Evolutionary conservation across 2,329 filamentous ascomycete species (phyloP).

Genomic region (Fusarium nematophilum): DNA sequence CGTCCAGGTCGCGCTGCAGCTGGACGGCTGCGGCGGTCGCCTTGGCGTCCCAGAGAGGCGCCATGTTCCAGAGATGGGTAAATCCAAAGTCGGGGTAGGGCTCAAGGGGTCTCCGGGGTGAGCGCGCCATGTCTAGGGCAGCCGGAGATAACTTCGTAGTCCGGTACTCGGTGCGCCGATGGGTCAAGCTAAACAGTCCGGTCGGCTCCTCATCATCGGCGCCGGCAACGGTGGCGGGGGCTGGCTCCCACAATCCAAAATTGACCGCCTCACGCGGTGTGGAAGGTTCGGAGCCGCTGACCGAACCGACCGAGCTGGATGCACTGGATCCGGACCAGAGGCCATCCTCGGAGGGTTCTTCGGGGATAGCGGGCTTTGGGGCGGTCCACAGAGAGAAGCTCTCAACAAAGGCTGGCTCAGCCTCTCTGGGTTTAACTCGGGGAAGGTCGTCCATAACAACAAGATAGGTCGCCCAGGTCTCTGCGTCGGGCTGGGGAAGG

Average conservation of each 20-base stretch:
- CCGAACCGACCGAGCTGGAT: constrained; percentile 16
- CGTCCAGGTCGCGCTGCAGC: constrained; percentile 36
- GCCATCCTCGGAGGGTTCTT: constrained; percentile 24
- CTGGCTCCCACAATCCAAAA: constrained; percentile 40
- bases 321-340: constrained; percentile 38
- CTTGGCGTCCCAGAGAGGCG: constrained; percentile 40
- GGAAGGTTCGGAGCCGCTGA: constrained; percentile 22
- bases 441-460: constrained; percentile 33
- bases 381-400: constrained; percentile 41
- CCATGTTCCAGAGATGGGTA: constrained; percentile 42
- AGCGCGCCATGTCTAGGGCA: constrained; percentile 36
- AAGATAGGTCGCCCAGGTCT: constrained; percentile 42
- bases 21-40: constrained; percentile 31
- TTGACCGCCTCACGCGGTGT: constrained; percentile 26
- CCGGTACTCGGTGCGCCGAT: constrained; percentile 40
- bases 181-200: constrained; percentile 42
- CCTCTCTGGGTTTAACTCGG: constrained; percentile 42
- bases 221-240: constrained; percentile 11
- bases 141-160: constrained; percentile 39
- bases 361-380: constrained; percentile 26
- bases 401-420: constrained; percentile 31
- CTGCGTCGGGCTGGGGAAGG: constrained; percentile 48
- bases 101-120: constrained; percentile 31
- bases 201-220: constrained; percentile 33
- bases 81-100: constrained; percentile 36